phyloP scores from a whole-genome alignment of 2,329 filamentous ascomycete genomes.

The Alternaria sp. region DNA sequence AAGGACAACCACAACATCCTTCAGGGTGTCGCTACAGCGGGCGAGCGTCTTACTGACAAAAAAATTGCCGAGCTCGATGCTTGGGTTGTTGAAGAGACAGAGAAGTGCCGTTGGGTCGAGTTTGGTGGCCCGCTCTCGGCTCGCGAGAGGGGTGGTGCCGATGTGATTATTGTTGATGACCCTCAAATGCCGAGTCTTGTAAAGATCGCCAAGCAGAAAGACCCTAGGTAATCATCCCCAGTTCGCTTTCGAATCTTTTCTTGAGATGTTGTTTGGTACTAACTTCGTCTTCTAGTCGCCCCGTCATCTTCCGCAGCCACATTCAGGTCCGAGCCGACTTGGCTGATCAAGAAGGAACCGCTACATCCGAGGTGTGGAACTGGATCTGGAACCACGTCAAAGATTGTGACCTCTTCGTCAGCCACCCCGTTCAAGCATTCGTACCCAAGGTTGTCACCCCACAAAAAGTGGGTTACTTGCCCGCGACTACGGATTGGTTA shows the following conservation, averaged over 20 bases:
- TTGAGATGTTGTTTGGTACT: neutral
- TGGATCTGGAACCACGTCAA: constrained; percentile 78
- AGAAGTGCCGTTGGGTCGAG: constrained; percentile 73
- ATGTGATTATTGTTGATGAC: constrained; percentile 81
- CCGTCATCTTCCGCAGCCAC: constrained; percentile 81
- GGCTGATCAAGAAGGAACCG: constrained; percentile 67
- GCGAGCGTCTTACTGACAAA: constrained; percentile 69
- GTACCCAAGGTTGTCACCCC: constrained; percentile 73
- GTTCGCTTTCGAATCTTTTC: neutral
- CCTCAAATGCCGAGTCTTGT: constrained; percentile 85
- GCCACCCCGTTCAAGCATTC: constrained; percentile 79
- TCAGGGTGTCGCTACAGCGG: constrained; percentile 72
- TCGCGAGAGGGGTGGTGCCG: constrained; percentile 73
- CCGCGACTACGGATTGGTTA: constrained; percentile 83
- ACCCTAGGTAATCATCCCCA: constrained; percentile 56
- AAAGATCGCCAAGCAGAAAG: constrained; percentile 73
- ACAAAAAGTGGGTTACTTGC: constrained; percentile 76
- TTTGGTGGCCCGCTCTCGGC: constrained; percentile 71
- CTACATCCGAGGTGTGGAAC: constrained; percentile 77
- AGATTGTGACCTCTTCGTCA: constrained; percentile 79
- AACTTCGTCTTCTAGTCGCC: constrained; percentile 60
- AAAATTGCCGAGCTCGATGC: constrained; percentile 70
- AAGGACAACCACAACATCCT: constrained; percentile 91
- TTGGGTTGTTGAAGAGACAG: constrained; percentile 78
- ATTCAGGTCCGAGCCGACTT: constrained; percentile 84